Conservation (phyloP, 2,329 filamentous ascomycete genomes). For the Gaeumannomyces sp. region DNA sequence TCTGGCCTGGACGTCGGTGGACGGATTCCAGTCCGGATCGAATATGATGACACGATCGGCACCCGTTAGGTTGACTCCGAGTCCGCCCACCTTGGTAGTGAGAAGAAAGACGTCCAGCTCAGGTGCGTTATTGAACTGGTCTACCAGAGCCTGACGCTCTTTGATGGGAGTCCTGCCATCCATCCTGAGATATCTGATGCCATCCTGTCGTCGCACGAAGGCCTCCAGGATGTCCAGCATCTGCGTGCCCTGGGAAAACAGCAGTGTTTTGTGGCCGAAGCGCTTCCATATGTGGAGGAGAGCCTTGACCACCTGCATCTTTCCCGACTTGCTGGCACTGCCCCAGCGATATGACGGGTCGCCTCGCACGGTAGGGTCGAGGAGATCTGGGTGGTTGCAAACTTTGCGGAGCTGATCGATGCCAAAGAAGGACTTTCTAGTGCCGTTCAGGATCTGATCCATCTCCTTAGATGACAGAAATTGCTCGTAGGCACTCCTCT, state of each 20-base stretch:
- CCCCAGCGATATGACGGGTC: constrained; percentile 67
- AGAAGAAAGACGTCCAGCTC: constrained; percentile 82
- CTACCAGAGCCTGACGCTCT: constrained; percentile 80
- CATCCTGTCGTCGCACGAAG: constrained; percentile 62
- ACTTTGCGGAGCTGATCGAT: constrained; percentile 93
- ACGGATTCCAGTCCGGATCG: constrained; percentile 98
- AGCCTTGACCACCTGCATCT: constrained; percentile 91
- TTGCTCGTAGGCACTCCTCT: constrained; percentile 71
- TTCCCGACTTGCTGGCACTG: constrained; percentile 72
- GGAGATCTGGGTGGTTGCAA: constrained; percentile 91
- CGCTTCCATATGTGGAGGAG: constrained; percentile 84
- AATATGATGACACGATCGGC: constrained; percentile 97
- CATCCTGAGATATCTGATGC: constrained; percentile 79
- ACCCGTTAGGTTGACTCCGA: constrained; percentile 91
- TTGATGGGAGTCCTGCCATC: constrained; percentile 89
- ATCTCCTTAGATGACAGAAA: constrained; percentile 83
- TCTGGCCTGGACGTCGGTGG: constrained; percentile 89
- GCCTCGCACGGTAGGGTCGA: constrained; percentile 45
- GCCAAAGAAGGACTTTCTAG: constrained; percentile 75
- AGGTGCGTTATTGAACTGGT: constrained; percentile 81
- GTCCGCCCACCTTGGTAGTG: constrained; percentile 89
- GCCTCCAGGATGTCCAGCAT: constrained; percentile 93
- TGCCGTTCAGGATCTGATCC: constrained; percentile 69
- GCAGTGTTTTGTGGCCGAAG: constrained; percentile 82
- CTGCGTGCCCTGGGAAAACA: constrained; percentile 89